Conservation (phyloP, 495 filamentous ascomycete genomes). For the Beverwykella pulmonaria region DNA sequence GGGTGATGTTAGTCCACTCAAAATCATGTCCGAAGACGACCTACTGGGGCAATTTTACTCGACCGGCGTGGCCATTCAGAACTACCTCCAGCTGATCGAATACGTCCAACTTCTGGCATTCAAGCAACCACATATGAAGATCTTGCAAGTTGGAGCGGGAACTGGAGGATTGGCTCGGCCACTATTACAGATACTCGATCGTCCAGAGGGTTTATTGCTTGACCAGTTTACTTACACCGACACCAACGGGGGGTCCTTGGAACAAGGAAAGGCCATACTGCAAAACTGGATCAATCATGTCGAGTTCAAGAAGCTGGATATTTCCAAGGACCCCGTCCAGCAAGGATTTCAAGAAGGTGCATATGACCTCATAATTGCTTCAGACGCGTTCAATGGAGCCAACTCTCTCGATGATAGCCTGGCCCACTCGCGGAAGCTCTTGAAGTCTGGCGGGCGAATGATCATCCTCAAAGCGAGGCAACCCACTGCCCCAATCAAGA, state of each 20-base stretch:
- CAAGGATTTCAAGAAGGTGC: slow-evolving; percentile 17
- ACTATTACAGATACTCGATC: background rate
- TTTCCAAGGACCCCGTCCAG: background rate
- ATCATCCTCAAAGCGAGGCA: background rate
- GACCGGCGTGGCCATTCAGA: background rate
- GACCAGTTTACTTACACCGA: slow-evolving; percentile 10
- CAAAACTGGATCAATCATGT: background rate
- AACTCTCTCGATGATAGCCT: background rate
- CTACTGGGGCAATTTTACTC: background rate
- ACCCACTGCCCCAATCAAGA: background rate
- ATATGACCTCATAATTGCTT: slow-evolving; percentile 16
- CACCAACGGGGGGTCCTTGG: slow-evolving; percentile 10
- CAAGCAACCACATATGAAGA: slow-evolving; percentile 15
- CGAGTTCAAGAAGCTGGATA: background rate
- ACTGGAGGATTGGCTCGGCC: slow-evolving; percentile 10
- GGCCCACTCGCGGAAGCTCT: background rate
- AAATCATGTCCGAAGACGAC: background rate
- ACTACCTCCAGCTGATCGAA: background rate
- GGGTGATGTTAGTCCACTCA: background rate
- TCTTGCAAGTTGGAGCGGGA: slow-evolving; percentile 18
- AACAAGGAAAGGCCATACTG: background rate
- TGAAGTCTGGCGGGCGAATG: slow-evolving; percentile 8
- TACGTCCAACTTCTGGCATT: background rate
- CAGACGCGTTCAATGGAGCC: slow-evolving; percentile 11
- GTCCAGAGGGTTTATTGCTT: background rate